phyloP scores from a whole-genome alignment of 768 basidiomycete genomes.

The Tremella mesenterica region DNA sequence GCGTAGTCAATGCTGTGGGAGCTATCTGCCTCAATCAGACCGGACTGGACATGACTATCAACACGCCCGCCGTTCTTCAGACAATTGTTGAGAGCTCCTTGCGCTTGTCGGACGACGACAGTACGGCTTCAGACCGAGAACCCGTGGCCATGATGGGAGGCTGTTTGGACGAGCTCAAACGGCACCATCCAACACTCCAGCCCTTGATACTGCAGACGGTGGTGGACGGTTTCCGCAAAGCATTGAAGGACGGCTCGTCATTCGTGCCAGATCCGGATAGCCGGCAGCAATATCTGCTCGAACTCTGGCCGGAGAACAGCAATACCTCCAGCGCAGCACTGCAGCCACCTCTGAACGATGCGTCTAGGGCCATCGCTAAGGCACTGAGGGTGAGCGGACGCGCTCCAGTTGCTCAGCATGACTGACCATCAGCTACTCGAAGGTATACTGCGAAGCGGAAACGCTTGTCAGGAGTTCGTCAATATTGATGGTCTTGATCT shows the following conservation, averaged over 20 bases:
- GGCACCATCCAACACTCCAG: constrained; percentile 88
- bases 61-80: constrained; percentile 75
- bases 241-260: constrained; percentile 1
- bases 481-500: constrained; percentile 45
- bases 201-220: constrained; percentile 67
- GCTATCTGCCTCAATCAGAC: constrained; percentile 88
- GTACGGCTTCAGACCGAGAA: constrained; percentile 85
- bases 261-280: constrained; percentile 7
- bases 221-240: constrained; percentile 44
- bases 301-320: constrained; percentile 1
- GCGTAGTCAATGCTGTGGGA: constrained; percentile 89
- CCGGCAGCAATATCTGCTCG: constrained; percentile 15
- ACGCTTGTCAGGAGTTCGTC: constrained; percentile 77
- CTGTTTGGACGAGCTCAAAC: constrained; percentile 85
- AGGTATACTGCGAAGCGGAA: constrained; percentile 84
- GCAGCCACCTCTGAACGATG: not conserved
- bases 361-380: not conserved
- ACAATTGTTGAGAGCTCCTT: constrained; percentile 70
- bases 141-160: constrained; percentile 81
- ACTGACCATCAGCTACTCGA: constrained; percentile 51
- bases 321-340: constrained; percentile 6
- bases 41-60: constrained; percentile 76
- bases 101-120: constrained; percentile 46
- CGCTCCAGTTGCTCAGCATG: not conserved
- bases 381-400: not conserved